Conservation (phyloP, 2,329 filamentous ascomycete genomes). For the Anisogramma anomala region DNA sequence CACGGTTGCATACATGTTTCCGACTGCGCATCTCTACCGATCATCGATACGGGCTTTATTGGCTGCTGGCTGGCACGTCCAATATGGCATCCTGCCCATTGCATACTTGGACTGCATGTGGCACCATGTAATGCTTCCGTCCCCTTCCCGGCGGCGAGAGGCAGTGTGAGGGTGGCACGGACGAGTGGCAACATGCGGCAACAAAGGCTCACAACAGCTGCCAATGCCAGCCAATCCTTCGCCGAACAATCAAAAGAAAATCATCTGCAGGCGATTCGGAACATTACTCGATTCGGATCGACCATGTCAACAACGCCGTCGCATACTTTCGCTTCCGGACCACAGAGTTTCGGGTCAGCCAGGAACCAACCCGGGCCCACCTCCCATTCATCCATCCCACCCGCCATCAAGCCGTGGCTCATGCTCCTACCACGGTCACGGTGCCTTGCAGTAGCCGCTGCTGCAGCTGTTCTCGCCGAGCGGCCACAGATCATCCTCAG, state of each 20-base stretch:
- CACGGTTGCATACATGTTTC: slow-evolving; percentile 5
- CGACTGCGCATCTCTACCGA: background rate
- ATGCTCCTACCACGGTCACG: background rate
- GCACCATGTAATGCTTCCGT: background rate
- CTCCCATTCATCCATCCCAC: background rate
- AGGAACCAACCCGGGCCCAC: background rate
- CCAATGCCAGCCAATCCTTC: background rate
- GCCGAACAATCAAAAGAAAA: too few relatives aligned
- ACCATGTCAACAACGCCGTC: too few relatives aligned
- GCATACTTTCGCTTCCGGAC: too few relatives aligned
- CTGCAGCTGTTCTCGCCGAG: background rate
- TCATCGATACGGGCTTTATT: background rate
- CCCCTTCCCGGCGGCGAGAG: slow-evolving; percentile 6
- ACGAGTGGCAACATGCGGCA: background rate
- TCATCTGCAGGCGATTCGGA: too few relatives aligned
- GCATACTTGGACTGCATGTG: background rate
- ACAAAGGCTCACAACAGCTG: slow-evolving; percentile 2
- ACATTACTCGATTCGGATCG: too few relatives aligned
- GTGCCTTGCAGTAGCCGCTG: background rate
- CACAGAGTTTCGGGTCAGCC: too few relatives aligned
- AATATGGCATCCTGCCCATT: background rate
- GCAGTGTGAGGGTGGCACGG: slow-evolving; percentile 2
- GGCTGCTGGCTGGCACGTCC: background rate
- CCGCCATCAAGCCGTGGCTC: background rate
- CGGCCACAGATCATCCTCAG: too few relatives aligned